Percentiles rank a stretch among this genome's conserved stretches.
phyloP scores from a whole-genome alignment of 2,329 filamentous ascomycete genomes.

The Gremmenia infestans region DNA sequence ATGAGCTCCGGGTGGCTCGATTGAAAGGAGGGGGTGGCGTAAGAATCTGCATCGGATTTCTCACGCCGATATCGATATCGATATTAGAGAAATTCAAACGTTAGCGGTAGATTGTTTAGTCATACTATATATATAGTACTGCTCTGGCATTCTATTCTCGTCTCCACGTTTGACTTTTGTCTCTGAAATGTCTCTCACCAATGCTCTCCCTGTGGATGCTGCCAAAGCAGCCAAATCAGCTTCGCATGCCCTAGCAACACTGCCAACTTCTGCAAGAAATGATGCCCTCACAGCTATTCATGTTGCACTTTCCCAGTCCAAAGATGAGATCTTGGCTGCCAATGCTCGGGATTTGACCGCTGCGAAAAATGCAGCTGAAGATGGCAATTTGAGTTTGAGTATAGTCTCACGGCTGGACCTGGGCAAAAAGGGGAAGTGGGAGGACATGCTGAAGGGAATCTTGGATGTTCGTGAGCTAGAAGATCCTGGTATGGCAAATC shows the following conservation, averaged over 20 bases:
- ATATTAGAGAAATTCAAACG: neutral
- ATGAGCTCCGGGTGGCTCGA: neutral
- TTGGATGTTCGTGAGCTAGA: conserved; percentile 77
- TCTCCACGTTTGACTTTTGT: neutral
- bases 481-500: conserved; percentile 64
- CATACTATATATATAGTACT: too few relatives aligned
- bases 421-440: conserved; percentile 82
- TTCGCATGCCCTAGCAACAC: conserved; percentile 76
- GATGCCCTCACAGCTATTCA: conserved; percentile 80
- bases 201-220: conserved; percentile 71
- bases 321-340: conserved; percentile 74
- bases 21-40: neutral
- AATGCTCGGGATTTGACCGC: conserved; percentile 77
- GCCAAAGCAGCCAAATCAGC: conserved; percentile 74
- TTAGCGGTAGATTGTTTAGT: neutral
- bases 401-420: conserved; percentile 86
- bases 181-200: conserved; percentile 76
- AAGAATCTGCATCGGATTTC: neutral
- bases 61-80: neutral
- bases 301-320: conserved; percentile 63
- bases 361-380: conserved; percentile 67
- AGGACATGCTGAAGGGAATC: conserved; percentile 96
- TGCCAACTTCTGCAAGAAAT: conserved; percentile 73
- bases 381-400: conserved; percentile 73
- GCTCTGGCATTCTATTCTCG: neutral